phyloP scores from a whole-genome alignment of 495 filamentous ascomycete genomes.

The Collariella sp. region DNA sequence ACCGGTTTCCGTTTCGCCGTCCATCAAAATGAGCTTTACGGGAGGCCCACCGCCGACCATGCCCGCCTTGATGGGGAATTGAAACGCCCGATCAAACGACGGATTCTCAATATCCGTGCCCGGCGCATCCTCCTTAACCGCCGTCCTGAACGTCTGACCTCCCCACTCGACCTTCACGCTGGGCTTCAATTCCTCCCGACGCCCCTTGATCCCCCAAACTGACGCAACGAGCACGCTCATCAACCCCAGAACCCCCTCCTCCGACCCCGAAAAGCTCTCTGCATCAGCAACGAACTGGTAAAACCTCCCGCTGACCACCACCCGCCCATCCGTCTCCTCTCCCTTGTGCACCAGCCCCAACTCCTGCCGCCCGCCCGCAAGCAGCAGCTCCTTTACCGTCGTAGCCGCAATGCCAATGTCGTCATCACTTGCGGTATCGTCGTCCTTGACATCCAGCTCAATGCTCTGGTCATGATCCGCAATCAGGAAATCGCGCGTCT shows the following conservation, averaged over 20 bases:
- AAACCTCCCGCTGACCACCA: conserved; percentile 29
- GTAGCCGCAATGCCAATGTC: conserved; percentile 33
- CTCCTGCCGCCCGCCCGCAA: conserved; percentile 28
- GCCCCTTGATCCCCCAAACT: conserved; percentile 26
- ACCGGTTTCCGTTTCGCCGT: conserved; percentile 26
- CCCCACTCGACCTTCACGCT: conserved; percentile 36
- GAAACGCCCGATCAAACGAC: conserved; percentile 32
- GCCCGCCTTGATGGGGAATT: conserved; percentile 26
- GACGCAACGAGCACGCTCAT: conserved; percentile 32
- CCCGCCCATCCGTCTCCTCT: conserved; percentile 20
- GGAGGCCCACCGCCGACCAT: conserved; percentile 22
- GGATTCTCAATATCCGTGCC: conserved; percentile 38
- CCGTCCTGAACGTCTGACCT: conserved; percentile 27
- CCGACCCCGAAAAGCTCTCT: conserved; percentile 21
- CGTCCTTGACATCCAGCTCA: conserved; percentile 30
- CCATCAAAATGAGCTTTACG: conserved; percentile 30
- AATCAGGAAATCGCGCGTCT: conserved; percentile 36
- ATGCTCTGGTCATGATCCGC: conserved; percentile 32
- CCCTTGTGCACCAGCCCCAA: conserved; percentile 28
- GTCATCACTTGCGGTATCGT: conserved; percentile 31
- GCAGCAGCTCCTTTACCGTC: conserved; percentile 30
- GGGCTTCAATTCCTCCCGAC: conserved; percentile 31
- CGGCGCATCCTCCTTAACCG: conserved; percentile 29
- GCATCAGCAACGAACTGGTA: conserved; percentile 27
- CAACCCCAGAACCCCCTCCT: conserved; percentile 19